Conservation (phyloP, 169 alveolate genomes). For the Plasmodium inui region DNA sequence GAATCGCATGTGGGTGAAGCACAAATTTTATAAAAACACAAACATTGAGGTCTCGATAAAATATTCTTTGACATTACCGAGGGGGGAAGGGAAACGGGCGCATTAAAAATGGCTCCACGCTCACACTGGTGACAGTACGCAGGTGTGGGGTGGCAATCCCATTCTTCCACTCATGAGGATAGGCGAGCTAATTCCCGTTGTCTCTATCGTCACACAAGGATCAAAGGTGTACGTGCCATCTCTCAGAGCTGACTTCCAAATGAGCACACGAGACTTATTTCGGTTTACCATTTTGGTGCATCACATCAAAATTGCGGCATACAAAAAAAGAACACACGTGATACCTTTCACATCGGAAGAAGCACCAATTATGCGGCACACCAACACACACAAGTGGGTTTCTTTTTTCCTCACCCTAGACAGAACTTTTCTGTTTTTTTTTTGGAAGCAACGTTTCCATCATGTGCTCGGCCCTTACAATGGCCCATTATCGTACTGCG, state of each 20-base stretch:
- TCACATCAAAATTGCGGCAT: not conserved
- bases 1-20: not conserved
- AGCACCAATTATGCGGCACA: not conserved
- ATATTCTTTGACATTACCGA: constrained; percentile 48
- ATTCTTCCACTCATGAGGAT: not conserved
- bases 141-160: not conserved
- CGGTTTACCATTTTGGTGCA: not conserved
- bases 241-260: not conserved
- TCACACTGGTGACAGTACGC: not conserved
- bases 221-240: not conserved
- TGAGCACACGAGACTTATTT: not conserved
- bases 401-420: not conserved
- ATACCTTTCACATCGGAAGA: not conserved
- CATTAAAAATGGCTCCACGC: constrained; percentile 1
- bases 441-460: not conserved
- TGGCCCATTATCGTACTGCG: not conserved
- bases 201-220: not conserved
- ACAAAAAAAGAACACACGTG: not conserved
- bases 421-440: not conserved
- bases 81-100: not conserved
- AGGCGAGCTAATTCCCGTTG: not conserved
- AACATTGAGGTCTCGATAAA: constrained; percentile 41
- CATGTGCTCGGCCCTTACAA: not conserved
- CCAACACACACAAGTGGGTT: not conserved
- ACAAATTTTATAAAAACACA: constrained; percentile 40